Evolutionary conservation across 768 basidiomycete genomes (phyloP), one percentile per base, ranked within the genome.

Genomic region (Pisolithus albus): DNA sequence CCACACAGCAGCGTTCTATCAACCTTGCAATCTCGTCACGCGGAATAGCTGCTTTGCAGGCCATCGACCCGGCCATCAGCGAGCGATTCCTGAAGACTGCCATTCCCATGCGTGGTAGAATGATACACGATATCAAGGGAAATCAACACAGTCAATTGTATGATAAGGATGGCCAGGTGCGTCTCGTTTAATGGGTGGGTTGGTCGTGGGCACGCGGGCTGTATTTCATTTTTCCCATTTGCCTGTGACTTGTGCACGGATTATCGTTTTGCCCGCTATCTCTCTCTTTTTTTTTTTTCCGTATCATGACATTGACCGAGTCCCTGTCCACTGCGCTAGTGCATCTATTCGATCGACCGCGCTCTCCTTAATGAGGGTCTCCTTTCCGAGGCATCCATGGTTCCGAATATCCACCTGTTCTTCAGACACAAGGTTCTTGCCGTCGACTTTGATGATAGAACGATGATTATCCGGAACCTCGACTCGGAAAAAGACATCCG

Each of bases 21-120:
- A 98, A 98, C 72, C 76, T 98, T 50, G 94, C 93, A 24, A 91
- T 98, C 53, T 97, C 94, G 18, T 84, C 92, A 52, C 83, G 95
- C 41, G 95, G 94, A 56, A 85, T 98, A 51, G 82, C 86, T 61
- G 95, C 94, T 41, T 74, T 98, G 43, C 77, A 84, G 60, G 81
- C 84, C 49, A 79, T 99, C 56, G 88, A 94, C 70, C 74, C 82
- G 39, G 77, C 73, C 36, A 72, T 82, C 56, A 81, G 87, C 23
- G 75, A 81, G 49, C 75, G 82, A 54, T 86, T 94, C 62, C 68
- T 95, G 60, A 72, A 83, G 58, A 76, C 81, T 28, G 86, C 84
- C 38, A 93, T 97, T 70, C 93, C 93, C 58, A 94, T 98, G 92
- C 82, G 78, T 60, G 94, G 92, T 41, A 80, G 95, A 47, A 95